Conservation (phyloP, 139 green algal genomes). For the Tetradesmus obliquus region DNA sequence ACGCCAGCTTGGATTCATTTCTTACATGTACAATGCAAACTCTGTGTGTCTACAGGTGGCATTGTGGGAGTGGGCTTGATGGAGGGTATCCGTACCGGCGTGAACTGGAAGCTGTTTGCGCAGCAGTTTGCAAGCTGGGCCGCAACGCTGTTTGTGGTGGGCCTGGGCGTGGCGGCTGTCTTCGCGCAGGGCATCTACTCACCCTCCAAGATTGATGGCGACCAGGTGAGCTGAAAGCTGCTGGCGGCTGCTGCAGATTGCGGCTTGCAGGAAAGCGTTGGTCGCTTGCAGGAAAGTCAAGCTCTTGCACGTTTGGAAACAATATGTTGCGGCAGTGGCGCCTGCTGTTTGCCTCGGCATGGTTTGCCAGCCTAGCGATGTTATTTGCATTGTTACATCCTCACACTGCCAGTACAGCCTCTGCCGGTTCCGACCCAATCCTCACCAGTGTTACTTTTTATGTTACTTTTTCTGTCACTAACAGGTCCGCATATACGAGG, state of each 20-base stretch:
- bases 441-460: too few species aligned
- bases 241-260: too few species aligned
- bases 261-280: too few species aligned
- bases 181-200: constrained; percentile 60
- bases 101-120: constrained; percentile 67
- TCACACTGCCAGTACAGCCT: too few species aligned
- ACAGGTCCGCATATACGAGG: constrained; percentile 26
- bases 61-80: constrained; percentile 62
- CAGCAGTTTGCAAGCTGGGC: constrained; percentile 58
- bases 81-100: constrained; percentile 59
- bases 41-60: constrained; percentile 44
- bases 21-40: background rate
- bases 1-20: background rate
- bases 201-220: constrained; percentile 41
- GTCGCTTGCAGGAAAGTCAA: too few species aligned
- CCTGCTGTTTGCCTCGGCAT: too few species aligned
- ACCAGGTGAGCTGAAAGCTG: background rate
- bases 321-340: too few species aligned
- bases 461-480: background rate
- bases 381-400: too few species aligned
- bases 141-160: constrained; percentile 56
- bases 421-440: too few species aligned
- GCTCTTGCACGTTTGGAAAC: too few species aligned
- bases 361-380: too few species aligned
- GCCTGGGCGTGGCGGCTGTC: constrained; percentile 49